Evolutionary conservation across 1,284 basidiomycete species (phyloP).

Genomic region (Rhodotorula sp.): DNA sequence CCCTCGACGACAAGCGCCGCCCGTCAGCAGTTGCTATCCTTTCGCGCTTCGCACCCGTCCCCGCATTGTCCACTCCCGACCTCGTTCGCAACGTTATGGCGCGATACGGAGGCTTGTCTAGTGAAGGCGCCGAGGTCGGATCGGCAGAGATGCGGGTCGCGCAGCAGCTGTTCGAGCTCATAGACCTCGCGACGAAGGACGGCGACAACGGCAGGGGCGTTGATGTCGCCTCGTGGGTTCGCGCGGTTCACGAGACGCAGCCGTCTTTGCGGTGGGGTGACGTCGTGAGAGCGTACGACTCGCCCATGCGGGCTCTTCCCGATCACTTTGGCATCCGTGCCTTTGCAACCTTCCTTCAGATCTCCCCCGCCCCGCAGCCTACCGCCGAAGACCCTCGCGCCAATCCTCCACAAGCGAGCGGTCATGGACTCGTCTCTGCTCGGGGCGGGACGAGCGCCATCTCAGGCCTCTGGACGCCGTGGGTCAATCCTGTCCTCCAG

Average conservation of each 20-base stretch:
- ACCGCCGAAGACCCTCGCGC: conserved; percentile 5
- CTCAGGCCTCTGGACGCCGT: conserved; percentile 53
- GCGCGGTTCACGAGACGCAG: conserved; percentile 35
- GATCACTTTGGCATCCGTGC: conserved; percentile 69
- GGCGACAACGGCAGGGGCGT: conserved; percentile 29
- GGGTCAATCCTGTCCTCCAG: conserved; percentile 83
- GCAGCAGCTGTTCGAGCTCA: conserved; percentile 29
- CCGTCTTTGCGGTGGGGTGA: conserved; percentile 60
- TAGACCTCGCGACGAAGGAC: conserved; percentile 33
- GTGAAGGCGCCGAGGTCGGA: conserved; percentile 3
- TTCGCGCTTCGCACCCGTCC: conserved; percentile 38
- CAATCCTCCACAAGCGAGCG: conserved; percentile 10
- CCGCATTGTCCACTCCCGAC: conserved; percentile 53
- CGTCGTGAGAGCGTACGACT: conserved; percentile 74
- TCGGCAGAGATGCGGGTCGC: conserved; percentile 30
- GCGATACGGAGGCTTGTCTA: conserved; percentile 61
- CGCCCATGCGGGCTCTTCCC: conserved; percentile 70
- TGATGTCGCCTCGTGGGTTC: conserved; percentile 16
- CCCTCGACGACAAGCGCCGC: conserved; percentile 10
- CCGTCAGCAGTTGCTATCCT: conserved; percentile 28
- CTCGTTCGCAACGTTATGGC: conserved; percentile 64
- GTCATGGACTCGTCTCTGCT: conserved; percentile 17
- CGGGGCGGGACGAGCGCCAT: conserved; percentile 31
- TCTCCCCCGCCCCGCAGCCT: conserved; percentile 51
- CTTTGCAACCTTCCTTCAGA: conserved; percentile 72